Evolutionary conservation across 345 rosid species (phyloP).

Genomic region (Pugionium dolabratum): DNA sequence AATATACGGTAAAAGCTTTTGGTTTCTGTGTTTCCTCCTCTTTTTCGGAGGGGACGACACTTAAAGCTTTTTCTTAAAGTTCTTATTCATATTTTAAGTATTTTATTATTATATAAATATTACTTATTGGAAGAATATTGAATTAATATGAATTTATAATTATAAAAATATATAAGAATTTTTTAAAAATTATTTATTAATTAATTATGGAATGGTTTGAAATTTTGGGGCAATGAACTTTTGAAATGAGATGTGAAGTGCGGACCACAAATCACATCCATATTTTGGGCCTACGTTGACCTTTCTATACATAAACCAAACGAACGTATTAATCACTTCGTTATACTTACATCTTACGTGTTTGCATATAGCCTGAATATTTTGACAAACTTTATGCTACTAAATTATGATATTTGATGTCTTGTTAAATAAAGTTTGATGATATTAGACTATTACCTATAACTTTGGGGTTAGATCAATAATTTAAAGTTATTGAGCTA

Average conservation of each 20-base stretch:
- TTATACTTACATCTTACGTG: background rate
- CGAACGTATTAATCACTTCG: background rate
- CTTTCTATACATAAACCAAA: background rate
- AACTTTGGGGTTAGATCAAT: too few relatives aligned
- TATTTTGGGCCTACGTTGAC: background rate
- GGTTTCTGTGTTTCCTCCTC: conserved; percentile 27
- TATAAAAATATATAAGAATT: too few relatives aligned
- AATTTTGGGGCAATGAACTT: conserved; percentile 30
- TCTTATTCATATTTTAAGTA: too few relatives aligned
- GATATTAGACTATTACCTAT: too few relatives aligned
- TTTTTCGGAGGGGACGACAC: conserved; percentile 30
- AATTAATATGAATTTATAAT: too few relatives aligned
- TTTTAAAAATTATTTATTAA: background rate
- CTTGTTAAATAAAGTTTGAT: too few relatives aligned
- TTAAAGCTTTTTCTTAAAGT: background rate
- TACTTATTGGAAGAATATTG: too few relatives aligned
- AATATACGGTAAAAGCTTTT: too few relatives aligned
- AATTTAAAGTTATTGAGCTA: too few relatives aligned
- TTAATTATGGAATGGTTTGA: background rate
- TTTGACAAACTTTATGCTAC: too few relatives aligned
- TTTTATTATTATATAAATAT: too few relatives aligned
- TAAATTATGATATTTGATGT: too few relatives aligned
- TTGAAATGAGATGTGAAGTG: conserved; percentile 26
- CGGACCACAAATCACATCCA: background rate
- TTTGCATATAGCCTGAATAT: background rate